These are phyloP conservation scores for Exophiala lecanii-corni DNA, from an alignment of 2,329 filamentous ascomycete genomes.

Conservation along the genomic window DNA sequence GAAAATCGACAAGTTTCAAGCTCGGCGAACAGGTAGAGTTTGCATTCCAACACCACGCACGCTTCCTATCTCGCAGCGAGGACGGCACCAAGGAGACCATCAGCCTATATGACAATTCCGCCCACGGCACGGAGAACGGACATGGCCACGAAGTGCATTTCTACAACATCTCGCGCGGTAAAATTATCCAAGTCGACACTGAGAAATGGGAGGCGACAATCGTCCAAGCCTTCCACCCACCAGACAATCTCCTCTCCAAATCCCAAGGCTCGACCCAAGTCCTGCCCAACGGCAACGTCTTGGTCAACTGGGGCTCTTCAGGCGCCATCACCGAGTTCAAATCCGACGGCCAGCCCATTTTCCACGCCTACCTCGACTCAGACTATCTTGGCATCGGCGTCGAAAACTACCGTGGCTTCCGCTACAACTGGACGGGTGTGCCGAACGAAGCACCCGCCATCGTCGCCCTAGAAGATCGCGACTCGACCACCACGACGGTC, in stretches of 20 bases:
- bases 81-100: constrained; percentile 37
- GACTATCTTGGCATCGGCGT: constrained; percentile 31
- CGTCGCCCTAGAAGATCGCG: constrained; percentile 19
- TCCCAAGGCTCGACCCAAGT: constrained; percentile 38
- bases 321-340: constrained; percentile 37
- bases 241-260: constrained; percentile 13
- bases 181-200: constrained; percentile 38
- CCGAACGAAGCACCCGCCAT: constrained; percentile 19
- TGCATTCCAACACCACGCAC: constrained; percentile 41
- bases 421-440: constrained; percentile 27
- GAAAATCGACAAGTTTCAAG: constrained; percentile 27
- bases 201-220: constrained; percentile 32
- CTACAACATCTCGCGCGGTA: constrained; percentile 36
- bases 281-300: constrained; percentile 41
- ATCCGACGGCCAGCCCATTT: constrained; percentile 32
- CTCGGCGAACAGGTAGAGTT: constrained; percentile 28
- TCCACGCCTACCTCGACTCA: constrained; percentile 38
- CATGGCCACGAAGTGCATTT: constrained; percentile 34
- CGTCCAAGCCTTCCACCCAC: constrained; percentile 30
- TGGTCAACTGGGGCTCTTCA: constrained; percentile 41
- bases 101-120: constrained; percentile 41
- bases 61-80: constrained; percentile 32
- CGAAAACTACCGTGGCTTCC: constrained; percentile 41
- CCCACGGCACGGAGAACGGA: constrained; percentile 40
- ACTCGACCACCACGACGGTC: constrained; percentile 24